Percentiles rank a stretch among this genome's conserved stretches.
These are phyloP conservation scores for Emericellopsis terricola DNA, from an alignment of 495 filamentous ascomycete species.

Conservation along the genomic window DNA sequence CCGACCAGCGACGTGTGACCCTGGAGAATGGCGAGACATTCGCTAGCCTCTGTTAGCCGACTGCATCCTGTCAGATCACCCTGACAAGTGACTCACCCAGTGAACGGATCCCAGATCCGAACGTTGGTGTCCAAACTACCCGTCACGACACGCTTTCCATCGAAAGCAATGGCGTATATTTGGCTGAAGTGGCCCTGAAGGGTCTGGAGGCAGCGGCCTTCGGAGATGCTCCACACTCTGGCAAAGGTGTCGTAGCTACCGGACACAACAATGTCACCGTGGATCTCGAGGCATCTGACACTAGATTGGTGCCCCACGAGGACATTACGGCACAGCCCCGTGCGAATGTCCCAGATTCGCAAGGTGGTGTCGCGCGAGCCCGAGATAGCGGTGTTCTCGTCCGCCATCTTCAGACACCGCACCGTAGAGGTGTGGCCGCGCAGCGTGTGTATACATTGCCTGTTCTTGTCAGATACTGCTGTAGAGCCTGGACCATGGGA, in stretches of 20 bases:
- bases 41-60: conserved; percentile 31
- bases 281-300: conserved; percentile 87
- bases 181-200: conserved; percentile 95
- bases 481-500: conserved; percentile 2
- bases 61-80: conserved; percentile 10
- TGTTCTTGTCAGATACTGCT: conserved; percentile 9
- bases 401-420: conserved; percentile 93
- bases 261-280: conserved; percentile 87
- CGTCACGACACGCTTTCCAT: conserved; percentile 83
- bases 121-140: conserved; percentile 95
- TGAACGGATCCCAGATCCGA: conserved; percentile 84
- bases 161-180: conserved; percentile 96
- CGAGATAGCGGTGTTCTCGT: conserved; percentile 81
- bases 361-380: conserved; percentile 91
- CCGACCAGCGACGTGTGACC: conserved; percentile 94
- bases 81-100: conserved; percentile 73
- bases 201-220: conserved; percentile 77
- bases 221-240: conserved; percentile 90
- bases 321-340: conserved; percentile 77
- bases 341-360: conserved; percentile 82
- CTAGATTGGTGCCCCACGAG: conserved; percentile 92
- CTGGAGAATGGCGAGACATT: conserved; percentile 82
- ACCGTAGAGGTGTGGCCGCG: conserved; percentile 94
- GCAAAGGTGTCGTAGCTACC: conserved; percentile 96
- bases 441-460: conserved; percentile 61